Evolutionary conservation across 73 alveolate species (phyloP).

Genomic region (Strombidium stylifer): DNA sequence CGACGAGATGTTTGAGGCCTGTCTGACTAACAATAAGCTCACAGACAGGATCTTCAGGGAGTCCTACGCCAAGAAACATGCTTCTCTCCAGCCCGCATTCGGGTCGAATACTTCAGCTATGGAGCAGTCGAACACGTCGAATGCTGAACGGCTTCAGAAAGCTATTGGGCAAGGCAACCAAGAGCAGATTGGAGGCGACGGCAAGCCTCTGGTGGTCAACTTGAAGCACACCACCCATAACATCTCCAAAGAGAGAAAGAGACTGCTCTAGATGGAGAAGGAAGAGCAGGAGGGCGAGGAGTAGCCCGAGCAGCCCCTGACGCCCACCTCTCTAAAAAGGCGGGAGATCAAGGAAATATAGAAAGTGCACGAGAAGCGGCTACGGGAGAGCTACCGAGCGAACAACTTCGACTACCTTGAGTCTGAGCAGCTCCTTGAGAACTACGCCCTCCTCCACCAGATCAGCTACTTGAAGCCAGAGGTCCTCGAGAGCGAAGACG

Average conservation of each 20-base stretch:
- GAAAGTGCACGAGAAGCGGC: too few relatives aligned
- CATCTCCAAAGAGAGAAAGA: too few relatives aligned
- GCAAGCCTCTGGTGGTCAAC: constrained; percentile 18
- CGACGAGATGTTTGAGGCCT: constrained; percentile 42
- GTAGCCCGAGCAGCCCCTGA: too few relatives aligned
- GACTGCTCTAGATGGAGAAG: too few relatives aligned
- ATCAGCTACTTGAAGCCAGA: constrained; percentile 16
- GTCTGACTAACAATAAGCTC: constrained; percentile 38
- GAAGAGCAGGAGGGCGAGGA: too few relatives aligned
- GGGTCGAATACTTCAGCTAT: too few relatives aligned
- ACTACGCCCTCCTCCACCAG: constrained; percentile 1
- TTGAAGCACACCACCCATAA: too few relatives aligned
- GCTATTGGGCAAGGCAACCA: constrained; percentile 5
- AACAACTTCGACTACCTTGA: background rate
- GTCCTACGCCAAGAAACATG: constrained; percentile 10
- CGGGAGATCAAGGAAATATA: too few relatives aligned
- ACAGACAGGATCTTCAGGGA: constrained; percentile 43
- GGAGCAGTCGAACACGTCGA: background rate
- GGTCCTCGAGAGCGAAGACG: constrained; percentile 13
- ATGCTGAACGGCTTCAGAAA: background rate
- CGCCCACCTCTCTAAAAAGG: too few relatives aligned
- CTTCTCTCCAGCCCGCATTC: background rate
- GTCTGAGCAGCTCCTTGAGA: constrained; percentile 1
- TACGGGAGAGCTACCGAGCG: background rate
- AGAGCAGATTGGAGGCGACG: background rate